These are phyloP conservation scores for Acanthamoeba castellanii DNA, from an alignment of 208 protist genomes.

Conservation along the genomic window DNA sequence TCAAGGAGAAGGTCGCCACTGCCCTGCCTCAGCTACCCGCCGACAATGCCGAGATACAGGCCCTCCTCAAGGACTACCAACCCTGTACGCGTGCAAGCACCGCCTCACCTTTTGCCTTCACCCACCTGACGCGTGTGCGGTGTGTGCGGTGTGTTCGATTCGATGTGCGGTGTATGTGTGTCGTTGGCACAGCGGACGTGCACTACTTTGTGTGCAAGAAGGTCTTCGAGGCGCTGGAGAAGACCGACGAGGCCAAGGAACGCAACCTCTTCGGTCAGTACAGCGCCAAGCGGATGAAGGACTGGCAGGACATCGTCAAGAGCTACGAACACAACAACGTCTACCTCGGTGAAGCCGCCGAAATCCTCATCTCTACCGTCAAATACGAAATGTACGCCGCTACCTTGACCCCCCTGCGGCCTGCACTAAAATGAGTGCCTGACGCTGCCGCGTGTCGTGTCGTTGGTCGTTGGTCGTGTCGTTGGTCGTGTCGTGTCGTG, in stretches of 20 bases:
- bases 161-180: background rate
- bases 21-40: conserved; percentile 10
- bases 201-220: conserved; percentile 66
- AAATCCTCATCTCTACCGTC: conserved; percentile 61
- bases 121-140: background rate
- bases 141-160: background rate
- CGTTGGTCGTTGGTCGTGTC: too few species aligned
- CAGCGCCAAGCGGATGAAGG: conserved; percentile 19
- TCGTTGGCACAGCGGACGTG: background rate
- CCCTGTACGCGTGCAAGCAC: background rate
- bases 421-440: background rate
- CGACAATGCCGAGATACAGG: conserved; percentile 20
- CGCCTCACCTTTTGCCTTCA: too few species aligned
- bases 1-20: conserved; percentile 13
- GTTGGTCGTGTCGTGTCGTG: too few species aligned
- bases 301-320: conserved; percentile 65
- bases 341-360: conserved; percentile 42
- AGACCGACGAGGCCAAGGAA: conserved; percentile 40
- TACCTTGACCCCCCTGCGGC: background rate
- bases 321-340: conserved; percentile 34
- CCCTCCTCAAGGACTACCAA: conserved; percentile 34
- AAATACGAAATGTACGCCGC: conserved; percentile 56
- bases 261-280: conserved; percentile 63
- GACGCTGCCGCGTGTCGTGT: too few species aligned
- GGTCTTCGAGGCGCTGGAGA: conserved; percentile 50